Conservation (phyloP, 139 green algal species). For the Mychonastes homosphaera region DNA sequence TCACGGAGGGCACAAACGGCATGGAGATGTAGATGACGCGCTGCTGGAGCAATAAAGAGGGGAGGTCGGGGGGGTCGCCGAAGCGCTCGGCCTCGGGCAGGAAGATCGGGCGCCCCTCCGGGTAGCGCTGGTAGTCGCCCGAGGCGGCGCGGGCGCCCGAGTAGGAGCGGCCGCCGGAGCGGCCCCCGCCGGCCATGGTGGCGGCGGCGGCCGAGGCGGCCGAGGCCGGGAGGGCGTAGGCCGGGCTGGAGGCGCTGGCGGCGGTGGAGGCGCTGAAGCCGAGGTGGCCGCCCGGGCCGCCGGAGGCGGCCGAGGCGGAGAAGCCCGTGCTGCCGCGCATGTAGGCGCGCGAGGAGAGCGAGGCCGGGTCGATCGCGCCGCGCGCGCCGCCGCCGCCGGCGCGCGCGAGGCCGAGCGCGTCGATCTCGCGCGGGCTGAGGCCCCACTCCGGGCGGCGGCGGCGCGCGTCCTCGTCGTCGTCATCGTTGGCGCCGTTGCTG, state of each 20-base stretch:
- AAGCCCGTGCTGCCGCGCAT: constrained; percentile 35
- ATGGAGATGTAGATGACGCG: constrained; percentile 80
- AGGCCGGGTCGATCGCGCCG: too few relatives aligned
- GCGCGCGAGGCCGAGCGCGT: constrained; percentile 37
- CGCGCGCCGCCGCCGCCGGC: too few relatives aligned
- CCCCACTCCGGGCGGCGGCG: constrained; percentile 27
- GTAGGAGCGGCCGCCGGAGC: constrained; percentile 15
- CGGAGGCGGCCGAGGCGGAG: constrained; percentile 12
- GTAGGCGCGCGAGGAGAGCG: constrained; percentile 32
- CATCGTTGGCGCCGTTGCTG: too few relatives aligned
- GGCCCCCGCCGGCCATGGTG: background rate
- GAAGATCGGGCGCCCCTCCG: constrained; percentile 44
- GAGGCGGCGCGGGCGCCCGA: constrained; percentile 25
- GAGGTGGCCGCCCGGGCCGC: too few relatives aligned
- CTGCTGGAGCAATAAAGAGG: constrained; percentile 70
- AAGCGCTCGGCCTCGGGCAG: constrained; percentile 45
- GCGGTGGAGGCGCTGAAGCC: constrained; percentile 1
- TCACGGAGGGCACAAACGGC: constrained; percentile 76
- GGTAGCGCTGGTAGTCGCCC: constrained; percentile 40
- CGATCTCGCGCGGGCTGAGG: constrained; percentile 40
- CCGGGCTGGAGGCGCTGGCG: background rate
- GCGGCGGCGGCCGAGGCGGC: background rate
- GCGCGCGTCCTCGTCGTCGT: background rate
- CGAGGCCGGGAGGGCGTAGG: background rate
- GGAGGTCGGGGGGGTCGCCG: constrained; percentile 61